Evolutionary conservation across 441 rosid species (phyloP).

Genomic region (Aquilaria agallochum): DNA sequence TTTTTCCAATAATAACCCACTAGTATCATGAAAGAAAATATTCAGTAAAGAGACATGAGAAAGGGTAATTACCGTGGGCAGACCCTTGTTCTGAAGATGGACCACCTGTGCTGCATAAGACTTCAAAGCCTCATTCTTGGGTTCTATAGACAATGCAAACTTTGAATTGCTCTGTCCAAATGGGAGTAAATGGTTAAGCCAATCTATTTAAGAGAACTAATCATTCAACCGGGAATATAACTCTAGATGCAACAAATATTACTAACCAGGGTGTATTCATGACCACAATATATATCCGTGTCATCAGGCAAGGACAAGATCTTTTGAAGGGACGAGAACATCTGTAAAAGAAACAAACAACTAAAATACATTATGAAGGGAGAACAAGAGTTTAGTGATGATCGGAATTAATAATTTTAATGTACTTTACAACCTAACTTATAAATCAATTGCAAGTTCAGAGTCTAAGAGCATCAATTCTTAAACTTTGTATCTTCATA

Average conservation of each 20-base stretch:
- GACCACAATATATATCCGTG: slow-evolving; percentile 80
- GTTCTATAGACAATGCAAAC: slow-evolving; percentile 91
- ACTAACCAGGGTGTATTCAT: slow-evolving; percentile 89
- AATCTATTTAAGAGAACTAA: slow-evolving; percentile 2
- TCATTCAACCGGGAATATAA: background rate
- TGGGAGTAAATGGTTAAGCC: slow-evolving; percentile 9
- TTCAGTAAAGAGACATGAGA: slow-evolving; percentile 9
- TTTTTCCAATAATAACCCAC: no score
- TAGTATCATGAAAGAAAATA: no score
- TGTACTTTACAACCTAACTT: background rate
- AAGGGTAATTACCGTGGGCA: slow-evolving; percentile 59
- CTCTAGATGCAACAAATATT: background rate
- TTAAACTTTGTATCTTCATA: no score
- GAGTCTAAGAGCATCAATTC: no score
- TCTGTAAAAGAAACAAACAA: slow-evolving; percentile 42
- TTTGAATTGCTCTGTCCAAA: slow-evolving; percentile 75
- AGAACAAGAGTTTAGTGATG: background rate
- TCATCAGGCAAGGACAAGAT: slow-evolving; percentile 78
- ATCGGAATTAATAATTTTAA: background rate
- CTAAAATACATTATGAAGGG: background rate
- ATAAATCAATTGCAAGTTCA: no score
- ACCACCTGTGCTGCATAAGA: slow-evolving; percentile 75
- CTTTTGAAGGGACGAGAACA: slow-evolving; percentile 71
- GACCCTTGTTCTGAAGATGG: slow-evolving; percentile 76
- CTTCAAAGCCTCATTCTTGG: slow-evolving; percentile 76